These are phyloP conservation scores for Psidium guajava DNA, from an alignment of 345 rosid genomes.

Conservation along the genomic window DNA sequence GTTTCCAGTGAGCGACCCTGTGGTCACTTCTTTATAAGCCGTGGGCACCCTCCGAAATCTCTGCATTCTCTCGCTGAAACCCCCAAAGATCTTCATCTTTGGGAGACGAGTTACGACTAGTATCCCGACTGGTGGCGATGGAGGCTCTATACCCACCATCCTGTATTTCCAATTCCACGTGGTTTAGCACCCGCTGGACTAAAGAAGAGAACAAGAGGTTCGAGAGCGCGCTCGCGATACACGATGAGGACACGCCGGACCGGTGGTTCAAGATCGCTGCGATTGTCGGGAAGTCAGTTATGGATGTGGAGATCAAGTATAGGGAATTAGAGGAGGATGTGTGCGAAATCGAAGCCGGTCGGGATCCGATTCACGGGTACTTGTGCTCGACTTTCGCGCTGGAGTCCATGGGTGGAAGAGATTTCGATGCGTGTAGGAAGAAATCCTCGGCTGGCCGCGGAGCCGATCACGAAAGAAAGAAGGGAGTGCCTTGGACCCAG, in stretches of 20 bases:
- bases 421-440: conserved; percentile 39
- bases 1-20: not conserved
- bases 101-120: not conserved
- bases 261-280: conserved; percentile 64
- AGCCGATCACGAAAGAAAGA: conserved; percentile 66
- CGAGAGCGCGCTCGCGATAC: conserved; percentile 70
- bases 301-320: conserved; percentile 65
- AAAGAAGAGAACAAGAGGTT: conserved; percentile 73
- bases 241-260: conserved; percentile 53
- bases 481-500: conserved; percentile 98
- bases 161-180: conserved; percentile 13
- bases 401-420: conserved; percentile 16
- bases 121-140: conserved; percentile 13
- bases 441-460: conserved; percentile 25
- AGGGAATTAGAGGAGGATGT: conserved; percentile 62
- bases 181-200: conserved; percentile 38
- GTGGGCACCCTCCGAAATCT: not conserved
- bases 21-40: not conserved
- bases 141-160: conserved; percentile 44
- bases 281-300: conserved; percentile 59
- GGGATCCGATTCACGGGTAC: conserved; percentile 65
- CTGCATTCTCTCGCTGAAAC: not conserved
- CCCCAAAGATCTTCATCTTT: not conserved
- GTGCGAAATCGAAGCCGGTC: conserved; percentile 63
- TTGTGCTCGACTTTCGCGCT: conserved; percentile 27